Percentiles rank a stretch among this genome's conserved stretches.
Conservation (phyloP, 108 stramenopile species). For the Craspedostauros australis region DNA sequence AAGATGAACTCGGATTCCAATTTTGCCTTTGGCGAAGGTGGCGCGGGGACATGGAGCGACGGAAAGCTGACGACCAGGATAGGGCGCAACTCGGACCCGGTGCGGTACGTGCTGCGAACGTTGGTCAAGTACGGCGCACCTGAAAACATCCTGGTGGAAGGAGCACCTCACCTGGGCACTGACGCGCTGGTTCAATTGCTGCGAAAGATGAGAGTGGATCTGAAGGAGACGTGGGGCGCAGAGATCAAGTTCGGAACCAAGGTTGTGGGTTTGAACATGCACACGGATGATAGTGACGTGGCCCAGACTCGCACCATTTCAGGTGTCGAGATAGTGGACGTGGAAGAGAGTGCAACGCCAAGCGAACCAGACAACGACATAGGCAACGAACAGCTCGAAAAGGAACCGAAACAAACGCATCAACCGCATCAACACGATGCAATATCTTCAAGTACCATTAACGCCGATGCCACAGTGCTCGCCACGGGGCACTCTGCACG, state of each 20-base stretch:
- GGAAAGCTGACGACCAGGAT: conserved; percentile 94
- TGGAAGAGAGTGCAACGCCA: conserved; percentile 11
- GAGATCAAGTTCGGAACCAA: conserved; percentile 79
- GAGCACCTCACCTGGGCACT: conserved; percentile 91
- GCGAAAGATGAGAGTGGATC: conserved; percentile 63
- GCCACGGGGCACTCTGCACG: conserved; percentile 92
- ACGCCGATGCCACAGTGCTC: conserved; percentile 79
- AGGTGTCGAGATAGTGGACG: too few species aligned
- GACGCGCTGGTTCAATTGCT: conserved; percentile 87
- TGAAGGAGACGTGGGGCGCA: conserved; percentile 63
- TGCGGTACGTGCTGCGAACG: conserved; percentile 72
- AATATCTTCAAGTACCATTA: too few species aligned
- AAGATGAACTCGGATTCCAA: conserved; percentile 55
- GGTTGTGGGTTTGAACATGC: conserved; percentile 52
- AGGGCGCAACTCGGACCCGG: conserved; percentile 75
- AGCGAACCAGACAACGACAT: conserved; percentile 33
- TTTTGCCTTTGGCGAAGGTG: conserved; percentile 93
- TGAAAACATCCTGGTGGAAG: conserved; percentile 76
- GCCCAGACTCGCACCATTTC: too few species aligned
- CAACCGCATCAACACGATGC: background rate
- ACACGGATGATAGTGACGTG: conserved; percentile 26
- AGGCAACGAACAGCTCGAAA: conserved; percentile 16
- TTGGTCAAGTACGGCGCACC: conserved; percentile 89
- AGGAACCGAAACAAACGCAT: background rate
- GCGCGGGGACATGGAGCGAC: conserved; percentile 95